Base-by-base conservation (phyloP, 352 stramenopile genomes). In the Phytophthora agathidicida region DNA sequence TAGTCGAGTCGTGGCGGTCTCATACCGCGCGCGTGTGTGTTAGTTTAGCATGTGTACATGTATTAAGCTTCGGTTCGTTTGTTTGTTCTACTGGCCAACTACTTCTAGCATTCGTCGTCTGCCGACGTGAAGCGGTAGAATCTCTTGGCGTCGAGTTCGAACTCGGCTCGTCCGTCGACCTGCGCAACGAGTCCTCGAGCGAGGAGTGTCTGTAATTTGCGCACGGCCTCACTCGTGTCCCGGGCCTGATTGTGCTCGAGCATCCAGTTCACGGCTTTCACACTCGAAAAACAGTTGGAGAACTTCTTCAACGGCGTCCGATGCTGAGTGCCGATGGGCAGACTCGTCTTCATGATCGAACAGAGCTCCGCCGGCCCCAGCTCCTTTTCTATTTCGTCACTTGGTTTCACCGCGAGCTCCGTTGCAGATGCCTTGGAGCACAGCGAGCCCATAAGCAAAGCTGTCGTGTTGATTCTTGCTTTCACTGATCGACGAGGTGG, bases 231-330 rank as follows among this genome's bases (percentile, higher is more conserved):
- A 36, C 61, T 69, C 22, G 79, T 73, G 13, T 75, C 81, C 54
- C 78, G 83, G 42, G 79, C 81, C 44, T 89, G 77, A 66, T 82
- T 82, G 60, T 84, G 77, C 65, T 88, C 65, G 30, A 91, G 70
- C 75, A 91, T 87, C 78, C 81, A 91, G 63, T 87, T 67, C 32
- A 89, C 81, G 17, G 78, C 79, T 45, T 89, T 77, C 51, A 82
- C 80, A 41, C 81, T 79, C 27, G 79, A 75, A 65, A 91, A 91
- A 60, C 81, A 89, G 58, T 89, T 75, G 19, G 68, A 36, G 61
- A 84, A 88, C 48, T 86, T 89, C 60, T 89, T 88, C 47, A 89
- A 78, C 43, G 84, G 51, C 45, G 81, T 69, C 20, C 78, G 73
- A 19, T 77, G 67, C 1, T 73, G 77, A 33, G 82, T 77, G 24